Evolutionary conservation across 768 basidiomycete genomes (phyloP), one percentile per base, ranked within the genome.

Genomic region (Scleroderma bovista): DNA sequence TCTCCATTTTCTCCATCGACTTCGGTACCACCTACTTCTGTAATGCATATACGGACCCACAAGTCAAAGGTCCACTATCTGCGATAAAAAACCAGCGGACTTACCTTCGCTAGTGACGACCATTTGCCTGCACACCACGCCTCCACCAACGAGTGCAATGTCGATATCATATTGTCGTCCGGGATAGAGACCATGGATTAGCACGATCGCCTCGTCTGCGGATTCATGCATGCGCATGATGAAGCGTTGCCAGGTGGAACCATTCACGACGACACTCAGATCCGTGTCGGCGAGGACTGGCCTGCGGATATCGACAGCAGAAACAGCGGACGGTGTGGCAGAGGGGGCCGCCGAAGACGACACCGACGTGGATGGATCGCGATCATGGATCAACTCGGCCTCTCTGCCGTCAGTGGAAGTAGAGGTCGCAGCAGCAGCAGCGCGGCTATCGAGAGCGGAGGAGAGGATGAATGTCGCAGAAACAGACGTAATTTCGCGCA

Each of bases 131-230:
- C 79, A 72, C 20, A 86, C 70, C 55, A 79, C 73, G 22, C 81
- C 83, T 6, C 75, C 75, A 9, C 81, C 80, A 5, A 85, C 81
- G 23, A 94, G 75, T 2, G 78, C 84, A 11, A 96, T 72, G 60
- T 93, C 88, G 46, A 96, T 83, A 60, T 96, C 92, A 59, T 96
- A 96, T 62, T 90, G 88, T 49, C 88, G 78, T 2, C 88, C 88
- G 3, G 92, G 93, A 72, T 88, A 79, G 41, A 97, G 74, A 1
- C 90, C 91, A 51, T 92, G 93, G 23, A 97, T 80, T 51, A 95
- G 88, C 46, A 96, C 90, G 49, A 94, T 81, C 0, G 91, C 93
- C 60, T 95, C 88, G 56, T 94, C 92, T 0, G 77, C 75, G 47
- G 81, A 78, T 39, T 93, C 89, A 61, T 88, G 84, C 53, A 90